Evolutionary conservation across 768 basidiomycete species (phyloP), one percentile per base, ranked within the genome.

Genomic region (Russula brevipes): DNA sequence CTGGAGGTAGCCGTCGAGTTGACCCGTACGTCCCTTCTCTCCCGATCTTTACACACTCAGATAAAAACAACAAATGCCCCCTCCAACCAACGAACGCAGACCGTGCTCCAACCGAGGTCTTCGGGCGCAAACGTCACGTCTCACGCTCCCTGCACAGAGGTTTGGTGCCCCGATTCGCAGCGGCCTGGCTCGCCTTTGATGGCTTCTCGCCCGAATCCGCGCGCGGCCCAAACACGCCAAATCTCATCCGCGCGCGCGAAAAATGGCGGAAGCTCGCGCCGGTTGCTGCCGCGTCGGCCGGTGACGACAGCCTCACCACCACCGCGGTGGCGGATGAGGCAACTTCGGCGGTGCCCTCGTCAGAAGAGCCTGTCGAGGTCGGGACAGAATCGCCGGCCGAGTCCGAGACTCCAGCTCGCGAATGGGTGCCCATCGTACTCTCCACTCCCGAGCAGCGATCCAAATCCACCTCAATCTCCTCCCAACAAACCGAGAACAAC

Each of bases 151-250:
- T 42, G 38, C 39, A 42, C 14, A 1, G n/a, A 59, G 12, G 6
- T 6, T 1, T 8, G 11, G 9, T 42, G n/a, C 46, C 46, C 31
- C 3, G 14, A 1, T 59, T 63, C 19, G 58, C 63, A 17, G 14
- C 24, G 2, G 49, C 54, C 33, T 64, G 63, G 63, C 58, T 64
- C 59, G 63, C 53, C 46, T 64, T 64, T 51, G 58, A 56, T 35
- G 63, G 63, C 16, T 64, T 64, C 42, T 59, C 63, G 1, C 52
- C 58, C 5, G 62, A 63, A 14, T 53, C 62, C 16, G 52, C 62
- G n/a, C 62, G 62, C 0, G 62, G 62, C 19, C 12, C 57, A 3
- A 45, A 59, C 33, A 63, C 62, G 3, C 52, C 51, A 8, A 54
- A 59, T 42, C 62, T 63, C 19, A 17, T 54, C n/a, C 62, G 57